Evolutionary conservation across 2,329 filamentous ascomycete genomes (phyloP), one percentile per base, ranked within the genome.

Genomic region (Thelonectria blattea): DNA sequence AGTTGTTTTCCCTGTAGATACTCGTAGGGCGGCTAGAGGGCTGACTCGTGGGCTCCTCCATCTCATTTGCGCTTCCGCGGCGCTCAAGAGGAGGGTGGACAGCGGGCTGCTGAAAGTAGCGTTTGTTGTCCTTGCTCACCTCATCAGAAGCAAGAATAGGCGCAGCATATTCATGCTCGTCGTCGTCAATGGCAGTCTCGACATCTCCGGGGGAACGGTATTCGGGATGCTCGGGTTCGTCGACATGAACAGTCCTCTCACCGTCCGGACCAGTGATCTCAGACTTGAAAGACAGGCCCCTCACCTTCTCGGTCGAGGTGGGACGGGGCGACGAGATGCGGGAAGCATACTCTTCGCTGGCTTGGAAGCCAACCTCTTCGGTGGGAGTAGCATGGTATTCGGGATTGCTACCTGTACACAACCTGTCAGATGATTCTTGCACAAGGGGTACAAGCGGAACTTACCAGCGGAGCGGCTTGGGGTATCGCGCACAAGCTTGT

Each of bases 91-190:
- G 82, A 12, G 91, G 92, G n/a, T 89, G 90, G 30, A 98, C 85
- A 14, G 93, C 95, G 20, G 95, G 92, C 53, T 91, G 88, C 71
- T 92, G 82, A 66, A 86, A 87, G 57, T 89, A 89, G 14, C 84
- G 83, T 34, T 85, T 84, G 1, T 88, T 85, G 56, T 91, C 86
- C 75, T 93, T 94, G 60, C 87, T 84, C 30, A 96, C 83, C 76
- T 98, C 93, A 72, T 98, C 95, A 1, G 91, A 84, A 8, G 95
- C 95, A 52, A 99, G 80, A 65, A 99, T 97, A 0, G 94, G 93
- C 27, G 88, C 88, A 39, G 85, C 84, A 71, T 91, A 89, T 17
- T 84, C 84, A 55, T 83, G 80, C 32, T 90, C 86, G 17, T 85
- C 84, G 43, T 83, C 79, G 58, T 83, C 84, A 52, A 86, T 82